Base-by-base conservation (phyloP, 2,329 filamentous ascomycete species). In the Monosporascus sp. region DNA sequence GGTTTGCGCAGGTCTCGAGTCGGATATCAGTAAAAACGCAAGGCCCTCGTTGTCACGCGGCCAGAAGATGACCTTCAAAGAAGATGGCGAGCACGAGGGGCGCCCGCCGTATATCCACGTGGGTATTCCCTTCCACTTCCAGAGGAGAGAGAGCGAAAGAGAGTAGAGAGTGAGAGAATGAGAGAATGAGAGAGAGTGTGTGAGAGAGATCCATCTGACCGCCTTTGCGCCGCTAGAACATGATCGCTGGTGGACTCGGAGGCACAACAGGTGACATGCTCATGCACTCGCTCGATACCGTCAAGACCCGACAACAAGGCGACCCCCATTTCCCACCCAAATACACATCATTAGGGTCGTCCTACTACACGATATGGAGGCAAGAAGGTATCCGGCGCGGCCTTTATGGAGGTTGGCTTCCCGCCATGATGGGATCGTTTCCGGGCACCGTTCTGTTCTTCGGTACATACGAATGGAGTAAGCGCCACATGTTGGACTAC, bases 201-300 rank as follows among this genome's bases (percentile, higher is more conserved):
- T 14, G 9, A 34, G 31, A 34, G 31, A 34, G 3, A 14, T 31
- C 51, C 59, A 45, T 56, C 60, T 66, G 55, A 63, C 43, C 43
- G 11, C 49, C 14, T 51, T 41, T 22, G 50, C 58, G 52, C 57
- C 55, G 54, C 56, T 64, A 96, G 91, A 86, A 89, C 69, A 99
- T 97, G 92, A 80, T 99, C 66, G 94, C 94, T 36, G 94, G 94
- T 66, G 94, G 93, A 56, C 78, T 95, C 51, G 94, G 95, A 66
- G 94, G 94, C 51, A 92, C 90, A 17, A 95, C 88, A 52, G 94
- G 95, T 55, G 94, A 99, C 72, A 88, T 99, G 82, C 78, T 99
- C 61, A 99, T 99, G 94, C 94, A 99, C 76, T 97, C 93, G 46
- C 82, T 99, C 66, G 94, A 99, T 72, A 99, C 94, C 1, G 94